A percentile compares a stretch with the other conserved stretches of the same genome.
Evolutionary conservation across 306 rosid species (phyloP).

Genomic region (Glycine tomentella): DNA sequence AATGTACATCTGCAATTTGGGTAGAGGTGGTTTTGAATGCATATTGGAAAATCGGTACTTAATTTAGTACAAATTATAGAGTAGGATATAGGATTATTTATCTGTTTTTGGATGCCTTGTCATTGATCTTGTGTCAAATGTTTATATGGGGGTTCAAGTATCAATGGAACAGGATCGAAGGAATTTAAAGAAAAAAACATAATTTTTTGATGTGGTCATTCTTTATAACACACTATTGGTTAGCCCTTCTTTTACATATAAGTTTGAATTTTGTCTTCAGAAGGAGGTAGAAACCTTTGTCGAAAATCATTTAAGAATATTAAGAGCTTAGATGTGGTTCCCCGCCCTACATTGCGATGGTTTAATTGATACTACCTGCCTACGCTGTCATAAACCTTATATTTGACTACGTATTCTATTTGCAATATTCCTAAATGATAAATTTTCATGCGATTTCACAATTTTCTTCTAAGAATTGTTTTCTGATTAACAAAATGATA

Average conservation of each 20-base stretch:
- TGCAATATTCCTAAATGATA: not conserved
- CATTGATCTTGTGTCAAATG: slow-evolving; percentile 52
- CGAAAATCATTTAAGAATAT: not conserved
- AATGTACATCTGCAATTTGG: slow-evolving; percentile 39
- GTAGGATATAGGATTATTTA: slow-evolving; percentile 38
- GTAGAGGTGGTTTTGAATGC: slow-evolving; percentile 55
- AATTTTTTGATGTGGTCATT: no score
- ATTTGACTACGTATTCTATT: not conserved
- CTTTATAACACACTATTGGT: no score
- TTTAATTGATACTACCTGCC: not conserved
- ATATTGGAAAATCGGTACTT: slow-evolving; percentile 52
- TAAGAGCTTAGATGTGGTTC: not conserved
- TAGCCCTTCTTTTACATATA: no score
- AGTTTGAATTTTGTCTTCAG: no score
- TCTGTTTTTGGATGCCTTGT: slow-evolving; percentile 48
- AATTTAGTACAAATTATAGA: slow-evolving; percentile 61
- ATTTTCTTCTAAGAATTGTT: no score
- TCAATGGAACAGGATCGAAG: slow-evolving; percentile 29
- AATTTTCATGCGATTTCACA: no score
- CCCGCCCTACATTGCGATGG: not conserved
- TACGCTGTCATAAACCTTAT: no score
- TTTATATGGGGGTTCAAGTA: slow-evolving; percentile 47
- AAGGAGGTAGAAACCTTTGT: no score
- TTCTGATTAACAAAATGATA: no score
- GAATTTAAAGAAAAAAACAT: no score